These are phyloP conservation scores for Talaromyces sp. DNA, from an alignment of 2,329 filamentous ascomycete species.

Conservation along the genomic window DNA sequence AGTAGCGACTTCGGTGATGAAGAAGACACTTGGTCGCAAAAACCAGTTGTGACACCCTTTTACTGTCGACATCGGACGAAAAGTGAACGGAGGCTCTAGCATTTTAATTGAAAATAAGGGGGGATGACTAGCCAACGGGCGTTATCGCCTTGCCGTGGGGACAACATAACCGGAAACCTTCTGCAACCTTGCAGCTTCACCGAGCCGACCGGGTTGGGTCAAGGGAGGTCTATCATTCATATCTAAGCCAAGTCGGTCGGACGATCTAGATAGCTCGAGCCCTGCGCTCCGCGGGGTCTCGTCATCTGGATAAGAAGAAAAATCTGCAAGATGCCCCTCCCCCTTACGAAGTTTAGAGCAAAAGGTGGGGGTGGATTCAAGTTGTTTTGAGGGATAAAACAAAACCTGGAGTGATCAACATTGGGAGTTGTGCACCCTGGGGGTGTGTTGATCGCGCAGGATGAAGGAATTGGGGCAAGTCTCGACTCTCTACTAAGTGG, in stretches of 20 bases:
- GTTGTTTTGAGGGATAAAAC: not conserved
- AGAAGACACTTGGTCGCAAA: not conserved
- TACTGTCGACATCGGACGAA: conserved; percentile 12
- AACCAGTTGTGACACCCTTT: not conserved
- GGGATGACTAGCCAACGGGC: conserved; percentile 21
- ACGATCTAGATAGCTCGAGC: not conserved
- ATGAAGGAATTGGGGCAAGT: conserved; percentile 8
- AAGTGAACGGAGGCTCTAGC: conserved; percentile 15
- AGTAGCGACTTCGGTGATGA: conserved; percentile 11
- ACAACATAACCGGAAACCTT: conserved; percentile 21
- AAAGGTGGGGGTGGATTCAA: conserved; percentile 4
- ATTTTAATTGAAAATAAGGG: conserved; percentile 12
- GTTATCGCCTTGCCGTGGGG: conserved; percentile 18
- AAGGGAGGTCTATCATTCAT: not conserved
- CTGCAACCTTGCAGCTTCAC: conserved; percentile 18
- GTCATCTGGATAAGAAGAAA: not conserved
- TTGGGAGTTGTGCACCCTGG: conserved; percentile 7
- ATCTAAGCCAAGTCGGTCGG: not conserved
- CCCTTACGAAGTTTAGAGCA: not conserved
- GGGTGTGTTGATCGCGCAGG: conserved; percentile 6
- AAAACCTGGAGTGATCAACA: conserved; percentile 17
- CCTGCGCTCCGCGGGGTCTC: not conserved
- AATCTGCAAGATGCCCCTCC: conserved; percentile 10
- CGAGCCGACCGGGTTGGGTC: conserved; percentile 1
- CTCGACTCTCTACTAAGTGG: conserved; percentile 7